Conservation (phyloP, 345 rosid species). For the Sisymbrium irio region DNA sequence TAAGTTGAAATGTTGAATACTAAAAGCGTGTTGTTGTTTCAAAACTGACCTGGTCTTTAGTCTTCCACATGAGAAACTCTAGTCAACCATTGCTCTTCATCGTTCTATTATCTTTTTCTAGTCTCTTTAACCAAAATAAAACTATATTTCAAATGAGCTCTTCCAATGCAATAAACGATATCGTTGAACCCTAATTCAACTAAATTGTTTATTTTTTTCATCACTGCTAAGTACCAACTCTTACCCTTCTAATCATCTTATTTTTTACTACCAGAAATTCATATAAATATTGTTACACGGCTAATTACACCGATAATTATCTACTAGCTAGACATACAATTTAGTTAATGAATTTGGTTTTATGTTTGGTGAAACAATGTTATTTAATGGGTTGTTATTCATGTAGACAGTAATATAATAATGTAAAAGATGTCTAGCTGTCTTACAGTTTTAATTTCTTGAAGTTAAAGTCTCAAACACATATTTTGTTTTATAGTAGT, state of each 20-base stretch:
- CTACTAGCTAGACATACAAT: no score
- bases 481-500: background rate
- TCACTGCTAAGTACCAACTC: no score
- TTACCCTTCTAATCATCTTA: no score
- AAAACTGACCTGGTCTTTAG: conserved; percentile 35
- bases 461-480: background rate
- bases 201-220: no score
- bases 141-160: no score
- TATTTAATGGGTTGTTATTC: background rate
- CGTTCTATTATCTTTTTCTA: background rate
- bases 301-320: no score
- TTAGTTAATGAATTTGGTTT: no score
- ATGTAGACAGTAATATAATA: background rate
- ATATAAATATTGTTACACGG: no score
- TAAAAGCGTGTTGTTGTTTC: conserved; percentile 33
- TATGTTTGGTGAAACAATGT: no score
- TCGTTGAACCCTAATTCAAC: no score
- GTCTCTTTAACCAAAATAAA: background rate
- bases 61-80: conserved; percentile 13
- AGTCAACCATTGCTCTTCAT: conserved; percentile 24
- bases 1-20: conserved; percentile 32
- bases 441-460: conserved; percentile 15
- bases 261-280: no score
- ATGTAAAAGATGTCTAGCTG: conserved; percentile 4
- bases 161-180: no score